Base-by-base conservation (phyloP, 768 basidiomycete genomes). In the Suillus variegatus region DNA sequence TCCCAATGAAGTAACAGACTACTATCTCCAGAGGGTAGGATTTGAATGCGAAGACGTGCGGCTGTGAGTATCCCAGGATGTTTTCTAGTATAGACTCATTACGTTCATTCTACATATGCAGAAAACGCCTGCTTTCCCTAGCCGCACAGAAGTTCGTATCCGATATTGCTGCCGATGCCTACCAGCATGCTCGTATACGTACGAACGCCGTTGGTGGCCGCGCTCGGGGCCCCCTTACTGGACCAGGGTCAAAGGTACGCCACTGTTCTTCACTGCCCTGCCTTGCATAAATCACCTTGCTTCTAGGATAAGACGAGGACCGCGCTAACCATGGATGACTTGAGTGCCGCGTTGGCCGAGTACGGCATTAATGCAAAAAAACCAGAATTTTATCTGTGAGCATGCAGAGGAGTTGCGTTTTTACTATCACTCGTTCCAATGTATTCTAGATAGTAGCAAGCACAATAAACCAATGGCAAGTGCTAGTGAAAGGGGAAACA, bases 131-230 rank as follows among this genome's bases (percentile, higher is more conserved):
- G 20, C 82, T 99, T 32, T 95, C 97, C 0, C 85, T 99, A 14
- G 96, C 97, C 3, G 95, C 97, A 0, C 97, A 99, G 74, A 98
- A 99, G 74, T 99, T 99, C 74, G 90, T 99, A 52, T 93, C 95
- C 8, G 97, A 99, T 74, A 96, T 99, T 63, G 92, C 97, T 3
- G 87, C 93, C 2, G 97, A 99, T 76, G 95, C 97, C 12, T 99
- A 94, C 78, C 95, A 98, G 73, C 97, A 98, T 78, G 97, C 97
- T 9, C 92, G 97, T 38, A 93, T 99, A 72, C 88, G 97, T 44
- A 93, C 94, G 1, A 97, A 94, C 66, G 94, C 93, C 43, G 75
- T 89, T 6, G 87, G 90, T 36, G 91, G 93, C 44, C 84, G 93
- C 18, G 82, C 87, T 36, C 84, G 91, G 35, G 82, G 85, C 13